Evolutionary conservation across 1,139 yeast species (phyloP).

Genomic region (Hyphopichia wangnamkhiaoensis): DNA sequence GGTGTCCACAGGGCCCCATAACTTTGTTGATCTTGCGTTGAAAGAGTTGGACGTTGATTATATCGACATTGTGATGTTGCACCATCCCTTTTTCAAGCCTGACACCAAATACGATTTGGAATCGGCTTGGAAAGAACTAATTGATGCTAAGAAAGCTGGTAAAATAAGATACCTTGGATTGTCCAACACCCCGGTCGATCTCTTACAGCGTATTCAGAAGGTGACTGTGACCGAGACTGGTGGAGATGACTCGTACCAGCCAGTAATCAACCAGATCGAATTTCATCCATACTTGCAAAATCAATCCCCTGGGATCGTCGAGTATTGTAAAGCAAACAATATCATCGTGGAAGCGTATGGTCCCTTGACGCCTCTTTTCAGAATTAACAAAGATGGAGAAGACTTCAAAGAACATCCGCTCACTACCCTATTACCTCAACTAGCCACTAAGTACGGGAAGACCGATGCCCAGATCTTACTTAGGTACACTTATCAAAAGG

Average conservation of each 20-base stretch:
- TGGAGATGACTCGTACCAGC: conserved; percentile 13
- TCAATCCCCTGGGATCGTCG: conserved; percentile 22
- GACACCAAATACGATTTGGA: conserved; percentile 14
- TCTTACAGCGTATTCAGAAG: conserved; percentile 18
- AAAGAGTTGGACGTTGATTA: conserved; percentile 54
- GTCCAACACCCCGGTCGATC: conserved; percentile 24
- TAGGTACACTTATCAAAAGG: conserved; percentile 40
- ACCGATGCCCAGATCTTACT: conserved; percentile 35
- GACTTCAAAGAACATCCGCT: conserved; percentile 25
- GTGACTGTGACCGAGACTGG: conserved; percentile 8
- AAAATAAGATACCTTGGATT: conserved; percentile 31
- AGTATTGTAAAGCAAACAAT: conserved; percentile 16
- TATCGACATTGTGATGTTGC: conserved; percentile 63
- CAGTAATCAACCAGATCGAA: conserved; percentile 29
- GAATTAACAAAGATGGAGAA: conserved; percentile 19
- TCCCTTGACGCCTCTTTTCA: conserved; percentile 25
- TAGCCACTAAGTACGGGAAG: conserved; percentile 30
- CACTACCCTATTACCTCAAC: conserved; percentile 30
- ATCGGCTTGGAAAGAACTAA: conserved; percentile 29
- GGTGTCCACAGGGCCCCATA: conserved; percentile 38
- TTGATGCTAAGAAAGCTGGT: conserved; percentile 27
- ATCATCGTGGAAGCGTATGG: conserved; percentile 29
- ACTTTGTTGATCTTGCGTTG: conserved; percentile 38
- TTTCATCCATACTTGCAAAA: conserved; percentile 29
- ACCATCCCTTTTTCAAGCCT: conserved; percentile 13